Evolutionary conservation across 441 rosid species (phyloP).

Genomic region (Raphanus hybrid): DNA sequence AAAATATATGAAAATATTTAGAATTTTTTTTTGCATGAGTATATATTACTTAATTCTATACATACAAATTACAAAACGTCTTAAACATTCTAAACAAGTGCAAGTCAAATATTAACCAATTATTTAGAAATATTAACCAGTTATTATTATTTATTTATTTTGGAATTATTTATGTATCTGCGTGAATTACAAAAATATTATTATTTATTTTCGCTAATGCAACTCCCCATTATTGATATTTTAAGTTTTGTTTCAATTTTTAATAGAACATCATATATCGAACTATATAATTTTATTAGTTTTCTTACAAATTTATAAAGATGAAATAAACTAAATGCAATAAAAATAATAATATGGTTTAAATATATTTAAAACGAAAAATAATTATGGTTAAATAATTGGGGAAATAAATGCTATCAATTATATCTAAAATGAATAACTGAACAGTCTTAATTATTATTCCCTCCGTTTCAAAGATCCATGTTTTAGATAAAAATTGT

Average conservation of each 20-base stretch:
- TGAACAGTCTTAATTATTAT: background rate
- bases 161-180: background rate
- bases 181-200: no score
- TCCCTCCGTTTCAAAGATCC: no score
- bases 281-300: background rate
- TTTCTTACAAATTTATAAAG: background rate
- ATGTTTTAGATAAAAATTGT: no score
- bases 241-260: background rate
- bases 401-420: background rate
- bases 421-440: background rate
- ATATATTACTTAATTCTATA: no score
- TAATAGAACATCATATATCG: background rate
- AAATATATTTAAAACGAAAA: background rate
- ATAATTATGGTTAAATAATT: background rate
- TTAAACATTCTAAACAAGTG: no score
- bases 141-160: no score
- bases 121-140: no score
- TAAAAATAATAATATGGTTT: background rate
- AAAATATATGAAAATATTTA: no score
- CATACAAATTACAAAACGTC: no score
- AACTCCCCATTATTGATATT: no score
- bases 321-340: background rate
- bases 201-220: background rate
- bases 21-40: no score
- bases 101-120: no score